These are phyloP conservation scores for Vigna unguiculata DNA, from an alignment of 306 rosid species.

Conservation along the genomic window DNA sequence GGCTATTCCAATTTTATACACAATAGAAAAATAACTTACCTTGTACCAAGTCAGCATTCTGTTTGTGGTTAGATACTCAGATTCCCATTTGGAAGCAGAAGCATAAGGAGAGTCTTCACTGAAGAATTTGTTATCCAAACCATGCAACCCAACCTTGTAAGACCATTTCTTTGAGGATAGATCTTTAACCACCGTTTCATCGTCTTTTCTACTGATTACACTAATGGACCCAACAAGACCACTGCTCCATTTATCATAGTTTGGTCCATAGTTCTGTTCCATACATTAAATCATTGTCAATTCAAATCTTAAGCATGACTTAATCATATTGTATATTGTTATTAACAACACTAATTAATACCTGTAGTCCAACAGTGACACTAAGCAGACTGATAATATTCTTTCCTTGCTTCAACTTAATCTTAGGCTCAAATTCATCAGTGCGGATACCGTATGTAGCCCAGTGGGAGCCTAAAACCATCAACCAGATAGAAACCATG, in stretches of 20 bases:
- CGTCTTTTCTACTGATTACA: slow-evolving; percentile 46
- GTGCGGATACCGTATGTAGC: slow-evolving; percentile 39
- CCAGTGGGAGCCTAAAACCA: slow-evolving; percentile 53
- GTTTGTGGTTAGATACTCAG: slow-evolving; percentile 30
- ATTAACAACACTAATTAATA: neutral
- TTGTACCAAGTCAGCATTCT: slow-evolving; percentile 67
- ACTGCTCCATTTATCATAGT: slow-evolving; percentile 44
- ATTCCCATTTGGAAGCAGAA: slow-evolving; percentile 47
- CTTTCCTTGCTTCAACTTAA: slow-evolving; percentile 51
- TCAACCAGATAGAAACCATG: neutral
- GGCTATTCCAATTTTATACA: neutral
- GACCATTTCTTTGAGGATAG: slow-evolving; percentile 56
- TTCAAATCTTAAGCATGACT: neutral
- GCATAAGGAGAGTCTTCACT: slow-evolving; percentile 36
- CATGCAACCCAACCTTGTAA: slow-evolving; percentile 57
- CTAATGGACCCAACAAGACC: slow-evolving; percentile 53
- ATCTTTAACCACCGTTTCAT: slow-evolving; percentile 55
- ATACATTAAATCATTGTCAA: neutral
- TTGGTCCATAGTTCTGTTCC: slow-evolving; percentile 51
- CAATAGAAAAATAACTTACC: slow-evolving; percentile 36
- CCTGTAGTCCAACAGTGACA: slow-evolving; percentile 55
- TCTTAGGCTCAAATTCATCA: slow-evolving; percentile 42
- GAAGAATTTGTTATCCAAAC: slow-evolving; percentile 43
- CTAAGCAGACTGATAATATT: slow-evolving; percentile 57
- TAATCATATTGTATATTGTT: neutral